Evolutionary conservation across 163 green algal species (phyloP).

Genomic region (Scenedesmus sp.): DNA sequence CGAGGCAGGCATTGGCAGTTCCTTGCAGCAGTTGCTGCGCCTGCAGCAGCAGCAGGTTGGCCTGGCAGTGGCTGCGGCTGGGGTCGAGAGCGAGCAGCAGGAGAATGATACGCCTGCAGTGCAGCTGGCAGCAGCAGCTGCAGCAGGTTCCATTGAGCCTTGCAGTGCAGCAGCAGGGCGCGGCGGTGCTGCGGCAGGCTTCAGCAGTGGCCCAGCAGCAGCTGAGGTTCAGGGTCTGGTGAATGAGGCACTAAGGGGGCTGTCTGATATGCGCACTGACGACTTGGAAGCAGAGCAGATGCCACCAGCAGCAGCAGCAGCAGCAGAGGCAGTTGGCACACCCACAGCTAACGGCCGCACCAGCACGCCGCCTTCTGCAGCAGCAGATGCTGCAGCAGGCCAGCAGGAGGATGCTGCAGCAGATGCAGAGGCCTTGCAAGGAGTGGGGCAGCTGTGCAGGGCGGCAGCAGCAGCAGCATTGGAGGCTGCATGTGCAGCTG

Average conservation of each 20-base stretch:
- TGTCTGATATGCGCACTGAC: constrained; percentile 5
- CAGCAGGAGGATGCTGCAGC: neutral
- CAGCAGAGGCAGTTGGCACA: constrained; percentile 1
- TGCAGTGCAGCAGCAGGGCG: neutral
- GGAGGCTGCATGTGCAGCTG: neutral
- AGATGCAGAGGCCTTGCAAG: neutral
- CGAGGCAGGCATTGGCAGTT: neutral
- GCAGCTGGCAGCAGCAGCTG: neutral
- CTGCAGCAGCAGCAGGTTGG: neutral
- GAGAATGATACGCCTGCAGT: neutral
- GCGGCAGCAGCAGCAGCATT: neutral
- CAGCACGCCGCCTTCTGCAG: neutral
- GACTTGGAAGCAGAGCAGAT: neutral
- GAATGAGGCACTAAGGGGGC: neutral
- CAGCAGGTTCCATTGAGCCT: too few relatives aligned
- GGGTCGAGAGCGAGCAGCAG: neutral
- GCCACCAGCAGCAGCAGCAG: constrained; percentile 6
- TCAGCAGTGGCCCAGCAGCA: constrained; percentile 47
- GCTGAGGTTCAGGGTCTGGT: constrained; percentile 41
- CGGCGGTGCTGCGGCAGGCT: neutral
- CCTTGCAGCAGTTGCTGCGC: neutral
- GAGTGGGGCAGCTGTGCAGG: neutral
- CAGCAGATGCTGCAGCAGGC: neutral
- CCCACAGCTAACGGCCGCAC: neutral
- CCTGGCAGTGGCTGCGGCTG: neutral